Conservation (phyloP, 768 basidiomycete genomes). For the Cystobasidium tubakii region DNA sequence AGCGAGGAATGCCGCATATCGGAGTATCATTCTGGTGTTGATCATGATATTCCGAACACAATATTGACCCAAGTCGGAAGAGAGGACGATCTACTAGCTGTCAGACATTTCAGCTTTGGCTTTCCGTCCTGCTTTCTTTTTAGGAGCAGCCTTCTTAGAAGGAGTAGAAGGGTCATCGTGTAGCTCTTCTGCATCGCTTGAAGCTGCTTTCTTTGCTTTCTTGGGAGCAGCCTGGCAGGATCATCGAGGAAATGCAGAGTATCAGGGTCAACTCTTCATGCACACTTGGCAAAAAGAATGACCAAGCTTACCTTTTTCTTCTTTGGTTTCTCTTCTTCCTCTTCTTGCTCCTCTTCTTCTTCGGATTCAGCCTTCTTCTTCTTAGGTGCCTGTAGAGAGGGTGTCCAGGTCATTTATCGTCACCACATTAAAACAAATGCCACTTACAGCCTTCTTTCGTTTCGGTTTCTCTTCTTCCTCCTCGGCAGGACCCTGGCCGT, state of each 20-base stretch:
- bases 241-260: too few species aligned
- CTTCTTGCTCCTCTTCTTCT: background rate
- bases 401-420: too few species aligned
- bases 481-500: background rate
- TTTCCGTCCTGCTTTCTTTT: background rate
- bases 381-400: background rate
- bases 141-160: background rate
- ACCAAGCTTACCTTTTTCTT: background rate
- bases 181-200: background rate
- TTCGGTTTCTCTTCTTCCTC: conserved; percentile 27
- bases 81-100: background rate
- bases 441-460: background rate
- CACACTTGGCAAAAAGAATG: background rate
- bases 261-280: background rate
- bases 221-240: background rate
- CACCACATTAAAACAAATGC: too few species aligned
- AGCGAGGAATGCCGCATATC: too few species aligned
- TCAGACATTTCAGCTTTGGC: background rate
- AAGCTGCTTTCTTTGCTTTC: conserved; percentile 1
- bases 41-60: too few species aligned
- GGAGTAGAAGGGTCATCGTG: background rate
- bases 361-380: conserved; percentile 19
- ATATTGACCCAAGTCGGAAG: too few species aligned
- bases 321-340: conserved; percentile 13
- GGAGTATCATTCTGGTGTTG: too few species aligned